Percentiles rank a stretch among this genome's conserved stretches.
Evolutionary conservation across 2,329 filamentous ascomycete species (phyloP).

Genomic region (Teratosphaeria epicoccoides): DNA sequence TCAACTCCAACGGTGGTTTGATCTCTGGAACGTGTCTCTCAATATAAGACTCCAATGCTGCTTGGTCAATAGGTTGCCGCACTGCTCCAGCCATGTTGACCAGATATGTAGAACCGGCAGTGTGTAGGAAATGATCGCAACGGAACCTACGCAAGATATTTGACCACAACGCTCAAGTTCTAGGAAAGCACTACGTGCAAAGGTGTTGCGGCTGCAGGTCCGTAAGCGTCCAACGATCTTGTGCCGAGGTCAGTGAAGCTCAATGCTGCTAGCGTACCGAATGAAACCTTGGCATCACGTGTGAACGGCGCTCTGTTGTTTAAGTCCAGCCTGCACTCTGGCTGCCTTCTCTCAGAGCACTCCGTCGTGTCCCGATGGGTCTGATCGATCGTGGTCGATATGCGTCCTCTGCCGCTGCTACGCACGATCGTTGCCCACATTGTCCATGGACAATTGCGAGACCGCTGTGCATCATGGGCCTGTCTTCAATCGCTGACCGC

Average conservation of each 20-base stretch:
- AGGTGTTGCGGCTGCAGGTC: not conserved
- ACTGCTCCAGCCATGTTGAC: conserved; percentile 66
- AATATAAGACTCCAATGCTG: conserved; percentile 68
- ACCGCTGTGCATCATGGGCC: no score
- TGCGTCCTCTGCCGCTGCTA: no score
- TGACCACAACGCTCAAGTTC: not conserved
- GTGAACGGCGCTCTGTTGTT: not conserved
- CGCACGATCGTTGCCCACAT: no score
- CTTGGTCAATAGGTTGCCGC: conserved; percentile 78
- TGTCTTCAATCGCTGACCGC: not conserved
- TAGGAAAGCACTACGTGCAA: not conserved
- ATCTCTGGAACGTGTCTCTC: conserved; percentile 68
- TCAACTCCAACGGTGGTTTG: conserved; percentile 67
- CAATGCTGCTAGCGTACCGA: not conserved
- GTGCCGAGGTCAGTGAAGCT: not conserved
- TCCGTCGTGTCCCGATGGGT: no score
- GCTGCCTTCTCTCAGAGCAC: no score
- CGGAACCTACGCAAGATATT: not conserved
- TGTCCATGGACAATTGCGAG: no score
- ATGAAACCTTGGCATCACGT: not conserved
- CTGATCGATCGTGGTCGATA: no score
- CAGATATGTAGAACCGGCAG: not conserved
- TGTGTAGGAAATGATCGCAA: not conserved
- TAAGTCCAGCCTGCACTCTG: no score
- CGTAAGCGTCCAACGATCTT: not conserved